phyloP scores from a whole-genome alignment of 176 grass and related monocot genomes.

The Bolboschoenus planiculmis region DNA sequence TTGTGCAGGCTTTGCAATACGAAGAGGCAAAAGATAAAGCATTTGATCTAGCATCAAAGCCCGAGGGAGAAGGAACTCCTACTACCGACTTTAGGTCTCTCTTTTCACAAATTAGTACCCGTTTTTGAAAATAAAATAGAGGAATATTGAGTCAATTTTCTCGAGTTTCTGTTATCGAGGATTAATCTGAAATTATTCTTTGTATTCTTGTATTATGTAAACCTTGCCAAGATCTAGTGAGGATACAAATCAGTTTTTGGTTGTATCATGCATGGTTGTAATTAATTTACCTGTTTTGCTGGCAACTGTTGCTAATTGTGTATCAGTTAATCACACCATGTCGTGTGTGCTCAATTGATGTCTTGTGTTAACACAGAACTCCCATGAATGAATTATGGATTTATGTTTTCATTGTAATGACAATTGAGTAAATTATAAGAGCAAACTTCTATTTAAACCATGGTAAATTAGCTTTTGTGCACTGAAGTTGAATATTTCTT shows the following conservation, averaged over 20 bases:
- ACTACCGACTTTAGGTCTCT: slow-evolving; percentile 64
- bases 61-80: slow-evolving; percentile 81
- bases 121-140: slow-evolving; percentile 43
- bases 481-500: too few species aligned
- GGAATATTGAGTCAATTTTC: background rate
- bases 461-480: too few species aligned
- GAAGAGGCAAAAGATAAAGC: slow-evolving; percentile 81
- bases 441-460: too few species aligned
- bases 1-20: slow-evolving; percentile 55
- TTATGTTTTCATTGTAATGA: too few species aligned
- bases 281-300: background rate
- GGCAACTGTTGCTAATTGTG: background rate
- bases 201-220: background rate
- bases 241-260: background rate
- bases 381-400: too few species aligned
- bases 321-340: too few species aligned
- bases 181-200: slow-evolving; percentile 4
- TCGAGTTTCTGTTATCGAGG: background rate
- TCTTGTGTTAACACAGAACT: background rate
- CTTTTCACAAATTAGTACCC: slow-evolving; percentile 56
- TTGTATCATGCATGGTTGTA: background rate
- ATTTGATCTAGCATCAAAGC: slow-evolving; percentile 89
- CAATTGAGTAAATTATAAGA: too few species aligned
- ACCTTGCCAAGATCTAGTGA: background rate
- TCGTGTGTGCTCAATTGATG: background rate